Base-by-base conservation (phyloP, 176 grass and related monocot species). In the Phyllostachys edulis region DNA sequence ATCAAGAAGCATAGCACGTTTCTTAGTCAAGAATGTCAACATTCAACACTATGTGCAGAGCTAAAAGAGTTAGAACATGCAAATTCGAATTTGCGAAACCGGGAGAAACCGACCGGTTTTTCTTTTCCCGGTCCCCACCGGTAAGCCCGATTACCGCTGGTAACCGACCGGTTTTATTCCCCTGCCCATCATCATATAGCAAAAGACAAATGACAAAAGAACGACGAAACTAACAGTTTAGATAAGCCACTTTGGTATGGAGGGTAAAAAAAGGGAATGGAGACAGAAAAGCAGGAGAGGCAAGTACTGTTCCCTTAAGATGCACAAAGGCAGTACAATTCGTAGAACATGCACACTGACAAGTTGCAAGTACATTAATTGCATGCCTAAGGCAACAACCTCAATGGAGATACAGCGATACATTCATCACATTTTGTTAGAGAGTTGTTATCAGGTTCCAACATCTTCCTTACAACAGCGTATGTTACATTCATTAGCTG, bases 391-490 rank as follows among this genome's bases (percentile, higher is more conserved):
- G 23, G 60, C 34, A 37, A 63, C 50, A 38, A 23, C 17, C 52
- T 60, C 29, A 46, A 86, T 87, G 69, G 14, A 45, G 60, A 79
- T 63, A 84, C 49, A 84, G 14, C 27, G 71, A 71, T 55, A 57
- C 62, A 69, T 40, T 16, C 11, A 32, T 73, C 18, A 14, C 52
- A 47, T 71, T 63, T 56, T 56, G 81, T 80, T 63, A 87, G 66
- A 27, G 50, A 37, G 63, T 63, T 80, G 68, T 38, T 84, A 50
- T n/a, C 56, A 55, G 41, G 38, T 90, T 75, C 39, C 62, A 41
- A 73, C 38, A 84, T 84, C 85, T 52, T 80, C 67, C 85, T 80
- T 76, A 83, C 69, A 80, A 55, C 62, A 63, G 63, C 42, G 5
- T 44, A 32, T 36, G 42, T 5, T 17, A 79, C 27, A 80, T 84